phyloP scores from a whole-genome alignment of 352 stramenopile genomes.

The Phytophthora pluvialis region DNA sequence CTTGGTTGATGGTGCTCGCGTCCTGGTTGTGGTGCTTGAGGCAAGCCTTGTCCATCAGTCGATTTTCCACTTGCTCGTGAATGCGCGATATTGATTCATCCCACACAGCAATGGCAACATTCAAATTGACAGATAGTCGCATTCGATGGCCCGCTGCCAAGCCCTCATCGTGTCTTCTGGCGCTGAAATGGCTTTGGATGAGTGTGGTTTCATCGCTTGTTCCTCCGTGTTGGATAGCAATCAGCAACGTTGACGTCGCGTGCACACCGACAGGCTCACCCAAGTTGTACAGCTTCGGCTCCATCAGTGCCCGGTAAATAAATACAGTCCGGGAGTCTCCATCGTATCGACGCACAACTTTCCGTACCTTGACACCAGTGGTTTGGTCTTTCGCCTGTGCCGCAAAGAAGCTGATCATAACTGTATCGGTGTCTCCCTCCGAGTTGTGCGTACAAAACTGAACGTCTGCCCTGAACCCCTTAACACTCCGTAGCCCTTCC shows the following conservation, averaged over 20 bases:
- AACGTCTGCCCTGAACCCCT: not conserved
- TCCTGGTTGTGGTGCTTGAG: not conserved
- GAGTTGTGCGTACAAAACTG: not conserved
- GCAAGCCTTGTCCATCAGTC: not conserved
- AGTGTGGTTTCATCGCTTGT: not conserved
- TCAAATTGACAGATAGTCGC: slow-evolving; percentile 4
- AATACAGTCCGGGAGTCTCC: slow-evolving; percentile 10
- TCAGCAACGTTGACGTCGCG: slow-evolving; percentile 10
- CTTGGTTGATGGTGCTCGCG: too few species aligned
- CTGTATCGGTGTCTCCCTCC: not conserved
- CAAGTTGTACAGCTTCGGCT: not conserved
- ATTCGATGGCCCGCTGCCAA: slow-evolving; percentile 1
- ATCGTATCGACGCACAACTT: slow-evolving; percentile 10
- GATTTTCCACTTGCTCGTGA: not conserved
- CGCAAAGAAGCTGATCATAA: not conserved
- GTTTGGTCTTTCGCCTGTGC: too few species aligned
- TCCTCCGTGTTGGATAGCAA: not conserved
- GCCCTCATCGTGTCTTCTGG: slow-evolving; percentile 6
- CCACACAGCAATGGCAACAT: slow-evolving; percentile 8
- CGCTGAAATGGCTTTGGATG: slow-evolving; percentile 12
- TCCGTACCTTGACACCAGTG: not conserved
- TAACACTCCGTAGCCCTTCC: not conserved
- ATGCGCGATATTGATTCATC: slow-evolving; percentile 15
- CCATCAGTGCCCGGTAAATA: slow-evolving; percentile 2
- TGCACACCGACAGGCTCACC: not conserved